Percentiles rank a stretch among this genome's conserved stretches.
These are phyloP conservation scores for Piloderma croceum DNA, from an alignment of 768 basidiomycete species.

Conservation along the genomic window DNA sequence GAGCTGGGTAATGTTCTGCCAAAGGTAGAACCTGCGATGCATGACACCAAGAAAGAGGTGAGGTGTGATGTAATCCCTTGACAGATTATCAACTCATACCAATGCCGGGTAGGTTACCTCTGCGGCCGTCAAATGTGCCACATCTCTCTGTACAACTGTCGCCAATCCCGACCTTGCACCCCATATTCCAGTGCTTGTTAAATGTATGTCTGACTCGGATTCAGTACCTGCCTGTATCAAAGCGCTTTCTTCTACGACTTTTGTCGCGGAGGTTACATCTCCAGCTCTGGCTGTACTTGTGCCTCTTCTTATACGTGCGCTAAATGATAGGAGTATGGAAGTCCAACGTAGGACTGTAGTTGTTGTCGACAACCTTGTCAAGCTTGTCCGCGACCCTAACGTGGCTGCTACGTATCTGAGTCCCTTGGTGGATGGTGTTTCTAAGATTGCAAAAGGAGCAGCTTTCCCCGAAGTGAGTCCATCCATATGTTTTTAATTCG, in stretches of 20 bases:
- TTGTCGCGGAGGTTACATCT: conserved; percentile 93
- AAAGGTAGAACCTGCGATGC: conserved; percentile 85
- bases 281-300: conserved; percentile 96
- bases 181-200: conserved; percentile 84
- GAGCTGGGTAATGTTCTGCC: conserved; percentile 80
- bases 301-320: conserved; percentile 81
- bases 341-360: conserved; percentile 92
- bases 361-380: conserved; percentile 94
- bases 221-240: conserved; percentile 92
- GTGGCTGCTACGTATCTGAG: conserved; percentile 88
- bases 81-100: not conserved
- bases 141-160: conserved; percentile 81
- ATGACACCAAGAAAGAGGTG: conserved; percentile 94
- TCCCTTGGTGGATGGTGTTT: conserved; percentile 82
- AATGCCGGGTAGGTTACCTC: conserved; percentile 58
- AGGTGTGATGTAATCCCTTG: no score
- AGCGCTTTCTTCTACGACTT: conserved; percentile 89
- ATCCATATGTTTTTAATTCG: conserved; percentile 6
- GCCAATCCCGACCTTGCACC: conserved; percentile 90
- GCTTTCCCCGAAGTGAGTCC: conserved; percentile 86
- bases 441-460: conserved; percentile 83
- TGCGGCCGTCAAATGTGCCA: conserved; percentile 86
- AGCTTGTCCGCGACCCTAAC: conserved; percentile 87
- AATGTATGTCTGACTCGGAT: conserved; percentile 89
- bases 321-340: conserved; percentile 95